Percentiles rank a stretch among this genome's conserved stretches.
Conservation (phyloP, 352 stramenopile species). For the Phytopythium aichiense region DNA sequence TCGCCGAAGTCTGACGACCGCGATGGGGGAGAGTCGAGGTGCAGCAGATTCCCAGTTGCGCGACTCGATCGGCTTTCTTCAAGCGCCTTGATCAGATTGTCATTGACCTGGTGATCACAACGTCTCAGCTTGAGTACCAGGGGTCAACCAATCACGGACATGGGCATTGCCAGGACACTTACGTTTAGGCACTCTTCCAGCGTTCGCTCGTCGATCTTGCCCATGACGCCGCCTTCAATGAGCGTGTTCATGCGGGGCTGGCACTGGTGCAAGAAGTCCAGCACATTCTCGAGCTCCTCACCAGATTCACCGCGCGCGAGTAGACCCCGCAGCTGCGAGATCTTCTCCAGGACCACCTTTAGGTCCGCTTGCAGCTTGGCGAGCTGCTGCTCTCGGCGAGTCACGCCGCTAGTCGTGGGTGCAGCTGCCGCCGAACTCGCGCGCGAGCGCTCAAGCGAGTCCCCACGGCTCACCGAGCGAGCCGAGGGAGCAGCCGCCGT, state of each 20-base stretch:
- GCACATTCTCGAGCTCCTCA: conserved; percentile 58
- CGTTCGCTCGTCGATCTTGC: conserved; percentile 78
- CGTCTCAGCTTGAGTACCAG: background rate
- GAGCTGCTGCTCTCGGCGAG: conserved; percentile 56
- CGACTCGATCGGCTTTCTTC: conserved; percentile 45
- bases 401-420: background rate
- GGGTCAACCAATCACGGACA: background rate
- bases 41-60: conserved; percentile 42
- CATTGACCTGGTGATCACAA: conserved; percentile 55
- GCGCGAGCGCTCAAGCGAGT: background rate
- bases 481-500: background rate
- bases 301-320: conserved; percentile 19
- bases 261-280: conserved; percentile 83
- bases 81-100: conserved; percentile 74
- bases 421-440: background rate
- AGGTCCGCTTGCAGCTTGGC: conserved; percentile 69
- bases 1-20: conserved; percentile 17
- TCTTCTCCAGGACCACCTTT: conserved; percentile 69
- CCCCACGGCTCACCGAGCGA: background rate
- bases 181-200: conserved; percentile 84
- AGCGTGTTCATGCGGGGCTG: conserved; percentile 86
- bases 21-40: conserved; percentile 52
- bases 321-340: conserved; percentile 42
- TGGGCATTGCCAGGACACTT: conserved; percentile 5
- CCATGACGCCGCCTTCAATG: conserved; percentile 81